Evolutionary conservation across 805 yeast species (phyloP).

Genomic region (Spathaspora sp.): DNA sequence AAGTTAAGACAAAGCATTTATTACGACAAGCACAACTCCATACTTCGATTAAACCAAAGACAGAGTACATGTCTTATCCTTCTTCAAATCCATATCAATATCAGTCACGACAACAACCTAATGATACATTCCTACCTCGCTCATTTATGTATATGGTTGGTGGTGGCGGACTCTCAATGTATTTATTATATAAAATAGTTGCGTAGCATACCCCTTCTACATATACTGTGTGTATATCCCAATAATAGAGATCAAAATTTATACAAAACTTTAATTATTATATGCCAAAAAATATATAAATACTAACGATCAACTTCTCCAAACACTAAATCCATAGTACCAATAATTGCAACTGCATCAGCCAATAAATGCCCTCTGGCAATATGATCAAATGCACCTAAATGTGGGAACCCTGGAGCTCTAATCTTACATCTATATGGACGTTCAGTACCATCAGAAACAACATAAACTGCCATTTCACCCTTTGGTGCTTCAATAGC

Average conservation of each 20-base stretch:
- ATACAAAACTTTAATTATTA: not conserved
- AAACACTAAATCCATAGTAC: conserved; percentile 92
- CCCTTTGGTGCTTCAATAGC: conserved; percentile 95
- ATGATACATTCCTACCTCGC: conserved; percentile 6
- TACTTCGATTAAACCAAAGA: not conserved
- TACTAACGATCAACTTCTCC: conserved; percentile 87
- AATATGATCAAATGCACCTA: conserved; percentile 84
- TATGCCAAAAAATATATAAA: conserved; percentile 4
- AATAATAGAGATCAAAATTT: not conserved
- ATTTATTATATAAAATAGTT: conserved; percentile 5
- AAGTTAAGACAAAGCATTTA: conserved; percentile 38
- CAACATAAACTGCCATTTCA: conserved; percentile 88
- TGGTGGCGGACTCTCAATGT: conserved; percentile 5
- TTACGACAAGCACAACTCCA: conserved; percentile 18
- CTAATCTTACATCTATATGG: conserved; percentile 91
- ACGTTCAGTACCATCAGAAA: conserved; percentile 84
- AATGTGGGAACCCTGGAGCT: conserved; percentile 92
- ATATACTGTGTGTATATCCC: not conserved
- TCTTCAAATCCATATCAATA: not conserved
- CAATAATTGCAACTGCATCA: conserved; percentile 90
- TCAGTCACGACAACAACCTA: not conserved
- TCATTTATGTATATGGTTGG: conserved; percentile 7
- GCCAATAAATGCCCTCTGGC: conserved; percentile 85
- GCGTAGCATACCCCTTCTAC: not conserved
- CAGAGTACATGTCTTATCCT: not conserved